A percentile compares a stretch with the other conserved stretches of the same genome.
Conservation (phyloP, 148 eudicot species). For the Cornus kousa region DNA sequence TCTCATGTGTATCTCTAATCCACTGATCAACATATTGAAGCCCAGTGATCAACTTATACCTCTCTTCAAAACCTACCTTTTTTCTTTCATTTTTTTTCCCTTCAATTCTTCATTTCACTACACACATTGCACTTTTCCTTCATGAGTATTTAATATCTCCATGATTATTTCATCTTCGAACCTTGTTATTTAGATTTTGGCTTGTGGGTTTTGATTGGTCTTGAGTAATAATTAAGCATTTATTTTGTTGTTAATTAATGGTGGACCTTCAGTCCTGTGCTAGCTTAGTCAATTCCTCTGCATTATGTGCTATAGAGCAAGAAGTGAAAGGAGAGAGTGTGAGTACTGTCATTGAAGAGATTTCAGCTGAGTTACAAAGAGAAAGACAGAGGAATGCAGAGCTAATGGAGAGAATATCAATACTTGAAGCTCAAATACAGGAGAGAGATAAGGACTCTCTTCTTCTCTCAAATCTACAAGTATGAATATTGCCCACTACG, state of each 20-base stretch:
- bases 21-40: background rate
- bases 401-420: constrained; percentile 29
- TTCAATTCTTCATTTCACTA: background rate
- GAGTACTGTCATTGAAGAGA: constrained; percentile 12
- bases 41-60: background rate
- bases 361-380: constrained; percentile 28
- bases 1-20: too few relatives aligned
- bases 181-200: background rate
- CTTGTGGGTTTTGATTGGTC: background rate
- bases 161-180: background rate
- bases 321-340: constrained; percentile 19
- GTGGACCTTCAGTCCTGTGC: constrained; percentile 18
- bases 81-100: background rate
- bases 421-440: constrained; percentile 31
- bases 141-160: background rate
- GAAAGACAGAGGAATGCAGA: constrained; percentile 29
- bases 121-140: background rate
- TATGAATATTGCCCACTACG: constrained; percentile 2
- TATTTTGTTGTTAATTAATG: constrained; percentile 1
- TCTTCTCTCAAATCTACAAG: constrained; percentile 17
- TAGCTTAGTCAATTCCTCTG: constrained; percentile 5
- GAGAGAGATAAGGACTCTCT: constrained; percentile 12
- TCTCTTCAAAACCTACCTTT: background rate
- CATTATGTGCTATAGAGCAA: constrained; percentile 9
- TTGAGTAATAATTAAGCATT: background rate